Evolutionary conservation across 129 eudicot genomes (phyloP).

Genomic region (Chrysanthemum lavandulifolium): DNA sequence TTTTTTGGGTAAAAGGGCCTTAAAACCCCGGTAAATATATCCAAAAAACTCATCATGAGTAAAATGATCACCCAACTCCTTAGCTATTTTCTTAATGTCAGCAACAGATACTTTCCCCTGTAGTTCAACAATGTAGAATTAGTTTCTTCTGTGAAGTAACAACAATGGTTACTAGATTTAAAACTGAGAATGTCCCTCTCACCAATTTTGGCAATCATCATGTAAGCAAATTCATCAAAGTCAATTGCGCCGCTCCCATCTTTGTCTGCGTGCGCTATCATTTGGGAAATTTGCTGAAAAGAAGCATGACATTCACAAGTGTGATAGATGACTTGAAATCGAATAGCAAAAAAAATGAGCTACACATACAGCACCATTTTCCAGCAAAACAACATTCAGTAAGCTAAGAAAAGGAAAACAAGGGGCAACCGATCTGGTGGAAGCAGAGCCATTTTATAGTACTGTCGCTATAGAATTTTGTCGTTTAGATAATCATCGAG

Average conservation of each 20-base stretch:
- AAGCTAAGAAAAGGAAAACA: too few relatives aligned
- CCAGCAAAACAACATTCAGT: too few relatives aligned
- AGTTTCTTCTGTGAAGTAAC: not conserved
- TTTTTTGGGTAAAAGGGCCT: too few relatives aligned
- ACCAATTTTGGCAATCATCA: conserved; percentile 96
- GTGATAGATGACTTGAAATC: not conserved
- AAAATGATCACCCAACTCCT: conserved; percentile 80
- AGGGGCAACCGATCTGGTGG: too few relatives aligned
- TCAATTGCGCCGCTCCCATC: conserved; percentile 96
- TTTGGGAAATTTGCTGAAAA: conserved; percentile 76
- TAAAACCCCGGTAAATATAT: too few relatives aligned
- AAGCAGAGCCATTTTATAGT: too few relatives aligned
- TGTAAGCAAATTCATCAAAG: conserved; percentile 80
- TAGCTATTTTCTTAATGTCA: conserved; percentile 77
- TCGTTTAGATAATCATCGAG: too few relatives aligned
- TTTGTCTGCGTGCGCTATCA: conserved; percentile 97
- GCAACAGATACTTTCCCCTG: conserved; percentile 80
- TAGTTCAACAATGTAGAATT: conserved; percentile 2
- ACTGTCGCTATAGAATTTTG: too few relatives aligned
- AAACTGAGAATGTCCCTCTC: conserved; percentile 58
- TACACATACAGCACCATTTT: too few relatives aligned
- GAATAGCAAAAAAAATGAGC: too few relatives aligned
- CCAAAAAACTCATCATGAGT: conserved; percentile 67
- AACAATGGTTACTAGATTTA: not conserved
- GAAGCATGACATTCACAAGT: not conserved